A percentile compares a stretch with the other conserved stretches of the same genome.
phyloP scores from a whole-genome alignment of 1,284 basidiomycete species.

The Apiotrichum sp. region DNA sequence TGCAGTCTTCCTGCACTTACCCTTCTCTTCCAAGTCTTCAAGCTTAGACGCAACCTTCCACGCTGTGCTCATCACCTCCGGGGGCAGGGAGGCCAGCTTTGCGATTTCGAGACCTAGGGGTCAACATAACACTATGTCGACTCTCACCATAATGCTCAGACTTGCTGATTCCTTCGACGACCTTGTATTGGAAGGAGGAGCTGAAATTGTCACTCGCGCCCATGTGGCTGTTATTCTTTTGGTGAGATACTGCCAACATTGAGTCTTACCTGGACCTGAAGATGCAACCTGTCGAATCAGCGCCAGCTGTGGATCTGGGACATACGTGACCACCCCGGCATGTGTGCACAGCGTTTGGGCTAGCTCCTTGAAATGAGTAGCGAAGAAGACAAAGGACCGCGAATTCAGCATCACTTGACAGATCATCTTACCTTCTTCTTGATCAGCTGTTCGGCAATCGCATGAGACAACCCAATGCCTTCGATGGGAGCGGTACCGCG shows the following conservation, averaged over 20 bases:
- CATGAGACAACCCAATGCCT: slow-evolving; percentile 83
- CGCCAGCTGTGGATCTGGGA: neutral
- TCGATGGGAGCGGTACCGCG: slow-evolving; percentile 79
- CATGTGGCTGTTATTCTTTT: slow-evolving; percentile 40
- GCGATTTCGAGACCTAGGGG: slow-evolving; percentile 71
- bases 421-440: slow-evolving; percentile 55
- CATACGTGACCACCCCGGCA: slow-evolving; percentile 29
- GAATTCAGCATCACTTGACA: neutral
- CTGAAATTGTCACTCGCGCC: slow-evolving; percentile 55
- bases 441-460: slow-evolving; percentile 82
- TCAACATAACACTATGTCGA: neutral
- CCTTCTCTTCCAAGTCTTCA: slow-evolving; percentile 55
- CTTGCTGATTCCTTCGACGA: slow-evolving; percentile 33
- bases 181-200: slow-evolving; percentile 70
- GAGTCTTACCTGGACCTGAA: slow-evolving; percentile 64
- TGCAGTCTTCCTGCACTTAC: slow-evolving; percentile 20
- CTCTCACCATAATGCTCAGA: slow-evolving; percentile 43
- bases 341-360: slow-evolving; percentile 29
- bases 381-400: slow-evolving; percentile 79
- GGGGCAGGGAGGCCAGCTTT: slow-evolving; percentile 70
- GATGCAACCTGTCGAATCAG: slow-evolving; percentile 58
- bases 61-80: slow-evolving; percentile 59
- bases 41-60: slow-evolving; percentile 59
- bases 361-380: slow-evolving; percentile 59
- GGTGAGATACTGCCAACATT: neutral